These are phyloP conservation scores for Xylaria sp. DNA, from an alignment of 2,329 filamentous ascomycete species.

Conservation along the genomic window DNA sequence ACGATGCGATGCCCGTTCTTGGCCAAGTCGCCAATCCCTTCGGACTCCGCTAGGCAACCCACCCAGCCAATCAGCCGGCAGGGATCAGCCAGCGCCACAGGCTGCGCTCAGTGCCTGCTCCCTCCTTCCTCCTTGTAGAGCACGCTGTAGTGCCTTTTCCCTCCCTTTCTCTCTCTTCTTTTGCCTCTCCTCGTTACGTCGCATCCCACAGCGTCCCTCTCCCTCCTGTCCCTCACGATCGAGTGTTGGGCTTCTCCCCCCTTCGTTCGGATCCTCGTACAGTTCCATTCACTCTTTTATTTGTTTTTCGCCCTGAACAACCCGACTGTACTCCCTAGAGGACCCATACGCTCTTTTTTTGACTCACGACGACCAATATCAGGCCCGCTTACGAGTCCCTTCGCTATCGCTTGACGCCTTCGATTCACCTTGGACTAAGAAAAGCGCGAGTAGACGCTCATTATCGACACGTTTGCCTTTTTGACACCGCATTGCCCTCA, in stretches of 20 bases:
- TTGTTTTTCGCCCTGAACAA: slow-evolving; percentile 25
- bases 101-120: slow-evolving; percentile 17
- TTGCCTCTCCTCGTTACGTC: slow-evolving; percentile 28
- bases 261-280: slow-evolving; percentile 35
- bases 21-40: slow-evolving; percentile 33
- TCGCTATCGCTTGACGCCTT: slow-evolving; percentile 38
- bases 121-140: slow-evolving; percentile 27
- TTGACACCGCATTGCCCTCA: slow-evolving; percentile 8
- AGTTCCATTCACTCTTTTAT: slow-evolving; percentile 47
- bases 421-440: slow-evolving; percentile 38
- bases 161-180: slow-evolving; percentile 30
- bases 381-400: slow-evolving; percentile 20
- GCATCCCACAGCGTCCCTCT: slow-evolving; percentile 36
- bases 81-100: slow-evolving; percentile 23
- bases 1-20: slow-evolving; percentile 18
- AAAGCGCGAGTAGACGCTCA: slow-evolving; percentile 38
- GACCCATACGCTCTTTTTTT: slow-evolving; percentile 42
- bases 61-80: slow-evolving; percentile 31
- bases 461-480: slow-evolving; percentile 32
- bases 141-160: slow-evolving; percentile 20
- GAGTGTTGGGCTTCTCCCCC: slow-evolving; percentile 32
- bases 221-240: slow-evolving; percentile 24
- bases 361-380: slow-evolving; percentile 31
- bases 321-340: slow-evolving; percentile 42
- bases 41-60: slow-evolving; percentile 29